Conservation (phyloP, 768 basidiomycete species). For the Coprinellus aureogranulatus region DNA sequence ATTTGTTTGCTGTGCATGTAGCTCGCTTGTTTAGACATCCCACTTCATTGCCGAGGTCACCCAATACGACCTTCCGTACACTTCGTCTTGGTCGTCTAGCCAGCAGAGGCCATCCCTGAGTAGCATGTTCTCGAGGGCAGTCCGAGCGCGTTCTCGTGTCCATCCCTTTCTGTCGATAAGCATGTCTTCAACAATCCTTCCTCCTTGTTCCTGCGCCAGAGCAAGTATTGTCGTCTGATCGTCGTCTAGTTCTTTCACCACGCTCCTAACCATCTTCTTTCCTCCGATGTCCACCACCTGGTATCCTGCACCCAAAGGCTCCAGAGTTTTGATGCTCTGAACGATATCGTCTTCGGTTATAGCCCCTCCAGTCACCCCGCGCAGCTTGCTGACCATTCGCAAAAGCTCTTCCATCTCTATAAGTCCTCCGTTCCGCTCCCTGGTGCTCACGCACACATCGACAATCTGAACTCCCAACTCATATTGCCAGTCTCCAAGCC, state of each 20-base stretch:
- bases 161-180: constrained; percentile 67
- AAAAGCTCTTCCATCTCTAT: constrained; percentile 87
- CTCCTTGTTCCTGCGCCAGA: constrained; percentile 64
- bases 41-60: constrained; percentile 84
- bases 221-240: constrained; percentile 85
- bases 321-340: constrained; percentile 80
- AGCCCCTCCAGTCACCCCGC: constrained; percentile 63
- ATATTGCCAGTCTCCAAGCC: constrained; percentile 91
- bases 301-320: constrained; percentile 90
- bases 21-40: constrained; percentile 47
- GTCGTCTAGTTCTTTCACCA: constrained; percentile 87
- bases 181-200: constrained; percentile 63
- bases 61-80: constrained; percentile 73
- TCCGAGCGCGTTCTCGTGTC: constrained; percentile 71
- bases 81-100: constrained; percentile 87
- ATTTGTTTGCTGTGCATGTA: constrained; percentile 4
- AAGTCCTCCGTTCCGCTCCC: constrained; percentile 88
- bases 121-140: constrained; percentile 87
- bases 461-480: constrained; percentile 95
- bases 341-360: constrained; percentile 86
- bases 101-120: constrained; percentile 90
- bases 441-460: constrained; percentile 83
- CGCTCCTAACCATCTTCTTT: constrained; percentile 78
- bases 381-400: constrained; percentile 70
- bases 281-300: constrained; percentile 75